Conservation (phyloP, 139 green algal species). For the Chlorella sp. region DNA sequence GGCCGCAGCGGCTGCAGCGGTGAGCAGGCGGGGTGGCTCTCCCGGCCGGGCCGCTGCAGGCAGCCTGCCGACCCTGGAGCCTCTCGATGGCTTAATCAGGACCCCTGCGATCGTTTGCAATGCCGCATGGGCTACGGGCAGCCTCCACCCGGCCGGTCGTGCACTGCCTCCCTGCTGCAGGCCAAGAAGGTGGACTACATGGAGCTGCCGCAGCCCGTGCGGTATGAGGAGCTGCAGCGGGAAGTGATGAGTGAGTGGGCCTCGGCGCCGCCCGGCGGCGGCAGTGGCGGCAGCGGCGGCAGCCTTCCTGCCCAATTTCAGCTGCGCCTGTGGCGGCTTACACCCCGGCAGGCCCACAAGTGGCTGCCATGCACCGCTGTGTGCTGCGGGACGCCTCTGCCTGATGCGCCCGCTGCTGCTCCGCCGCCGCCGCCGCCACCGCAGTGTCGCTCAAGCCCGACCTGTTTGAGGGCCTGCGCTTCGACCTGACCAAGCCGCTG, state of each 20-base stretch:
- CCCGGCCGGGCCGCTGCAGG: too few species aligned
- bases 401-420: background rate
- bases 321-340: too few species aligned
- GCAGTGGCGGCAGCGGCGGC: background rate
- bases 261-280: background rate
- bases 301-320: background rate
- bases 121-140: too few species aligned
- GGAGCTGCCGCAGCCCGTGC: conserved; percentile 81
- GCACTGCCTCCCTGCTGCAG: background rate
- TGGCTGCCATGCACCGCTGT: too few species aligned
- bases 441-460: conserved; percentile 97
- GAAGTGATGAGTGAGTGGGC: conserved; percentile 82
- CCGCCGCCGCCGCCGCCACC: background rate
- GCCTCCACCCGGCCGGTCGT: too few species aligned
- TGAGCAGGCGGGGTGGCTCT: background rate
- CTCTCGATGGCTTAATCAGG: too few species aligned
- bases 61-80: too few species aligned
- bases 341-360: too few species aligned
- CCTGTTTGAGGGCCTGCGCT: conserved; percentile 95
- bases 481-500: conserved; percentile 97
- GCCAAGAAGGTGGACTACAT: conserved; percentile 36
- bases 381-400: too few species aligned
- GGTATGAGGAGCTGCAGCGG: conserved; percentile 95
- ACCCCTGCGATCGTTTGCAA: too few species aligned
- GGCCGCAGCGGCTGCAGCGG: conserved; percentile 16